Evolutionary conservation across 192 early-diverging fungal genomes (phyloP).

Genomic region (Podila verticillata): DNA sequence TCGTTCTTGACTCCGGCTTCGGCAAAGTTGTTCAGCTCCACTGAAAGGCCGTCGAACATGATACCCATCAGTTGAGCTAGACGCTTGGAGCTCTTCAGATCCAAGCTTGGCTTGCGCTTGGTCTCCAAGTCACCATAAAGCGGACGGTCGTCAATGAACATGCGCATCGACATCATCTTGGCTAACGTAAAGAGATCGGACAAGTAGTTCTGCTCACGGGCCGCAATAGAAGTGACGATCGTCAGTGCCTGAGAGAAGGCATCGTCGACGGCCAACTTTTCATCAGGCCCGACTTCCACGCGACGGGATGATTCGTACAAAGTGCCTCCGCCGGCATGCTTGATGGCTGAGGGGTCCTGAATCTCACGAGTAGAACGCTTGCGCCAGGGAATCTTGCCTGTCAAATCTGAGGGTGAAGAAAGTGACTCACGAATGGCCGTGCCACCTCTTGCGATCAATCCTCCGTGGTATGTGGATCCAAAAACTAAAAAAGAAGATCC

Average conservation of each 20-base stretch:
- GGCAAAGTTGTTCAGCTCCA: conserved; percentile 76
- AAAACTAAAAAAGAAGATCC: conserved; percentile 14
- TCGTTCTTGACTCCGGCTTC: conserved; percentile 83
- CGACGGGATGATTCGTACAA: conserved; percentile 32
- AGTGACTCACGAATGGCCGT: conserved; percentile 44
- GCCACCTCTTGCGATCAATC: conserved; percentile 39
- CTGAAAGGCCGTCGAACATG: conserved; percentile 78
- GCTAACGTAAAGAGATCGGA: conserved; percentile 84
- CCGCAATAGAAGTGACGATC: conserved; percentile 71
- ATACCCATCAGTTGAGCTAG: conserved; percentile 73
- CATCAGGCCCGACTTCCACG: conserved; percentile 54
- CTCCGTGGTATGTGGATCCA: conserved; percentile 43
- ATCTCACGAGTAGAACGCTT: conserved; percentile 36
- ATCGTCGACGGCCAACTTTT: conserved; percentile 55
- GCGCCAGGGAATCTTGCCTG: conserved; percentile 39
- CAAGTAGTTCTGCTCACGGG: conserved; percentile 93
- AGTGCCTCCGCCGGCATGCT: conserved; percentile 23
- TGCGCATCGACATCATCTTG: conserved; percentile 56
- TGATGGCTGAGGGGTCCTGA: conserved; percentile 27
- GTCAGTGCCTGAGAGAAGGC: conserved; percentile 70
- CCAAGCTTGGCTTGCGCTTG: conserved; percentile 67
- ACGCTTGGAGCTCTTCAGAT: conserved; percentile 74
- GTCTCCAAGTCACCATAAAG: conserved; percentile 49
- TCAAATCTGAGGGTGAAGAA: conserved; percentile 41
- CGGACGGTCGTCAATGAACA: conserved; percentile 56